Base-by-base conservation (phyloP, 495 filamentous ascomycete genomes). In the Hypomontagnella submonticulosa region DNA sequence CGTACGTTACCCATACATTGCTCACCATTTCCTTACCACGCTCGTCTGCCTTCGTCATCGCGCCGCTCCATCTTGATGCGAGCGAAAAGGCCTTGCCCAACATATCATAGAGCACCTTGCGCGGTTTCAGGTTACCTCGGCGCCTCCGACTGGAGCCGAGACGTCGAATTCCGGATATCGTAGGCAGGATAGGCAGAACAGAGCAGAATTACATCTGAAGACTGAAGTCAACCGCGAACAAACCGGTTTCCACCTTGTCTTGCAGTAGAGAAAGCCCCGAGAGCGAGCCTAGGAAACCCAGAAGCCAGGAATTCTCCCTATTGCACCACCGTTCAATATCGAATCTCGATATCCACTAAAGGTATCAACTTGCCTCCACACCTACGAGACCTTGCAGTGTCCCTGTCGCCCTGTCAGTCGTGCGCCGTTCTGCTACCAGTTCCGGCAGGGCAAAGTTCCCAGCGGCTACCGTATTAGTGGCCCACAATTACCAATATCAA, bases 401-500 rank as follows among this genome's bases (percentile, higher is more conserved):
- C 51, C 37, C 23, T 42, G 51, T 32, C 57, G 64, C 43, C 55
- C 48, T 68, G 42, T 49, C 41, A 63, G 41, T 56, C 55, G 48
- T 59, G 59, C 57, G 57, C 66, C 56, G 66, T 57, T 52, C 56
- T 61, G 32, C 55, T 64, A 48, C 66, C 56, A 64, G 55, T 63
- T 69, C 60, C 66, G 60, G 60, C 66, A 64, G 55, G 44, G 38
- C 55, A 60, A n/a, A 56, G 49, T 57, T 56, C 57, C 23, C 60
- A 69, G 60, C 60, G 66, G 66, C 60, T 69, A 69, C 66, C 66
- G 57, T 65, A 27, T 57, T 70, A 65, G 67, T 50, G 67, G 61
- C 67, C 67, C 67, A 70, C 67, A 62, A 59, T 70, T 66, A 62
- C 41, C 67, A 70, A 61, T 61, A 58, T 66, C 67, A 66, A 70